Percentiles rank a stretch among this genome's conserved stretches.
Conservation (phyloP, 495 filamentous ascomycete species). For the Penicillium pancosmium region DNA sequence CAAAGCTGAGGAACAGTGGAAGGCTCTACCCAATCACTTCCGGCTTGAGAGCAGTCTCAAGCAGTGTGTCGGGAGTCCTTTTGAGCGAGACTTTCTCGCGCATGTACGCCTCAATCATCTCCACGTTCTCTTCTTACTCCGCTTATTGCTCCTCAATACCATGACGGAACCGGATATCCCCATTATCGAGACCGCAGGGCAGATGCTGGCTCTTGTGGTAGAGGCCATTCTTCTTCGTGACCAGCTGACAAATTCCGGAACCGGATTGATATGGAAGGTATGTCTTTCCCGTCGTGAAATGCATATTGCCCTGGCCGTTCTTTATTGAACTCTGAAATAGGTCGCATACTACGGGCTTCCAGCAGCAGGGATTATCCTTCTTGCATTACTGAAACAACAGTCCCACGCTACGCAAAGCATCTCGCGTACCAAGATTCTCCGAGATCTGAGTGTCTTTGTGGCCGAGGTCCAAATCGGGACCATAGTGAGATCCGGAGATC, state of each 20-base stretch:
- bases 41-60: conserved; percentile 32
- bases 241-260: conserved; percentile 43
- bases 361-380: conserved; percentile 43
- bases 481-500: conserved; percentile 36
- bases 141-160: conserved; percentile 32
- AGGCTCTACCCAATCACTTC: conserved; percentile 31
- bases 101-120: conserved; percentile 43
- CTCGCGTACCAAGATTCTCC: conserved; percentile 31
- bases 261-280: conserved; percentile 48
- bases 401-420: conserved; percentile 14
- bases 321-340: conserved; percentile 17
- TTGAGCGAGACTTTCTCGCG: conserved; percentile 39
- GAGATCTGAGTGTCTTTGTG: conserved; percentile 41
- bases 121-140: conserved; percentile 43
- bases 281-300: not conserved
- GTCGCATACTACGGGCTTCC: conserved; percentile 46
- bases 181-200: conserved; percentile 32
- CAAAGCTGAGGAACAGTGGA: conserved; percentile 31
- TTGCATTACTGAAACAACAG: conserved; percentile 36
- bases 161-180: conserved; percentile 35
- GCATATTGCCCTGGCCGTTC: not conserved
- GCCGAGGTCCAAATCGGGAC: conserved; percentile 42
- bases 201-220: conserved; percentile 42
- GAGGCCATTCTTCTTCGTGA: conserved; percentile 42
- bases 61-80: conserved; percentile 26